A percentile compares a stretch with the other conserved stretches of the same genome.
phyloP scores from a whole-genome alignment of 306 rosid genomes.

The Corylus heterophylla region DNA sequence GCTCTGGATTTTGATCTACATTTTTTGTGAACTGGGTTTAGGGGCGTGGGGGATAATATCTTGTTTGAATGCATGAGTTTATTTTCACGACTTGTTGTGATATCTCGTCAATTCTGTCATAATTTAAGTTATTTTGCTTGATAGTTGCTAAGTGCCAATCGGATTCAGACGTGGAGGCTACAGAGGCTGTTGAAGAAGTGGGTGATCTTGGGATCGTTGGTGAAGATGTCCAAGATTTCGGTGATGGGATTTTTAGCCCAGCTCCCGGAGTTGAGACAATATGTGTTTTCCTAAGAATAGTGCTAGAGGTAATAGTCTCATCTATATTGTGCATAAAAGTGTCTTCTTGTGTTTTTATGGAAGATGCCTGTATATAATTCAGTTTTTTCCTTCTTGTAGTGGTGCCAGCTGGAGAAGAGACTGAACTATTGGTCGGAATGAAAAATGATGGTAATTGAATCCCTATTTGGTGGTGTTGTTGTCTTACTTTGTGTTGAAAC shows the following conservation, averaged over 20 bases:
- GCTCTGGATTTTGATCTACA: neutral
- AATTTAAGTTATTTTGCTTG: constrained; percentile 21
- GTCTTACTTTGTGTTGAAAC: neutral
- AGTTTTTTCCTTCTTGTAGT: constrained; percentile 51
- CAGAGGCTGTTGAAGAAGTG: constrained; percentile 57
- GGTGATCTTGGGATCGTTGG: constrained; percentile 76
- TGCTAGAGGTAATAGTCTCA: constrained; percentile 53
- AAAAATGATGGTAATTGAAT: constrained; percentile 77
- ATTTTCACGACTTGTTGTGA: neutral
- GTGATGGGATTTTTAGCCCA: constrained; percentile 53
- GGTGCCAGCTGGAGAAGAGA: constrained; percentile 83
- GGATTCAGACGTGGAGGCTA: constrained; percentile 46
- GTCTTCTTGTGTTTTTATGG: neutral
- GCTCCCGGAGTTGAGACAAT: constrained; percentile 82
- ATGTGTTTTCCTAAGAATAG: constrained; percentile 69
- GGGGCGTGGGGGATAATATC: neutral
- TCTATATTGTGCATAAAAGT: neutral
- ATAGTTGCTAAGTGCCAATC: constrained; percentile 76
- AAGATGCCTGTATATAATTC: constrained; percentile 3
- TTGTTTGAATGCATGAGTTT: constrained; percentile 1
- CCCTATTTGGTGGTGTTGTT: constrained; percentile 1
- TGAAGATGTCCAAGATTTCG: constrained; percentile 70
- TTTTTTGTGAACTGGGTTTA: neutral
- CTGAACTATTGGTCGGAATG: constrained; percentile 77
- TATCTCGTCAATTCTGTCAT: neutral